Evolutionary conservation across 345 rosid species (phyloP), one percentile per base, ranked within the genome.

Genomic region (Lepidium aucheri): DNA sequence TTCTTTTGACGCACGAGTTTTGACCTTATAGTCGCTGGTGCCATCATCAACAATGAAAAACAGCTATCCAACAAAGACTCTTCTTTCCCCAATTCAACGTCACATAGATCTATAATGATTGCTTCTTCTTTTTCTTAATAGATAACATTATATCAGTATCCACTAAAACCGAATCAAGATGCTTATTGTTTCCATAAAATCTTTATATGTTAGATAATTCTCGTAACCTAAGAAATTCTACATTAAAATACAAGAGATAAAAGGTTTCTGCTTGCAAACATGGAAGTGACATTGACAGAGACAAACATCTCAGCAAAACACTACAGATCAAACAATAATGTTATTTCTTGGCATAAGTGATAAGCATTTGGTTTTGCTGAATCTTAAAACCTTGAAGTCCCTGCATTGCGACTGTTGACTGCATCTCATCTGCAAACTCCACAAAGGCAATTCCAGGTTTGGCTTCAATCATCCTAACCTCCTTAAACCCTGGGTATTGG

Each of bases 401-500:
- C 52, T 86, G 96, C 97, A 94, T 82, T 5, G 97, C 99, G 3
- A 79, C 82, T 0, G 95, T 84, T 15, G 99, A 81, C 60, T 88
- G 99, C 86, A 85, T 79, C 83, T 94, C 99, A 16, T 94, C 91
- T 14, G 79, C 79, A 58, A 72, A 90, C 82, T 90, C 99, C 9
- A 94, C 92, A 66, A 94, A 94, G 76, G 99, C 99, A 8, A 94
- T 94, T 26, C 99, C 97, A 0, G 99, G 99, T 76, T 94, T 94
- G 43, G 99, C 72, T 74, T 91, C 99, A 60, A 94, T 80, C 96
- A 88, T 94, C 77, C 97, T 84, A 18, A 90, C 95, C 82, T 94
- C 99, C 83, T 94, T 94, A 53, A 94, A 88, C 46, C 96, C 96
- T 6, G 73, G 63, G 67, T 86, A 88, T 56, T 83, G 95, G 63